A percentile compares a stretch with the other conserved stretches of the same genome.
Conservation (phyloP, 139 green algal genomes). For the Micractinium conductrix region DNA sequence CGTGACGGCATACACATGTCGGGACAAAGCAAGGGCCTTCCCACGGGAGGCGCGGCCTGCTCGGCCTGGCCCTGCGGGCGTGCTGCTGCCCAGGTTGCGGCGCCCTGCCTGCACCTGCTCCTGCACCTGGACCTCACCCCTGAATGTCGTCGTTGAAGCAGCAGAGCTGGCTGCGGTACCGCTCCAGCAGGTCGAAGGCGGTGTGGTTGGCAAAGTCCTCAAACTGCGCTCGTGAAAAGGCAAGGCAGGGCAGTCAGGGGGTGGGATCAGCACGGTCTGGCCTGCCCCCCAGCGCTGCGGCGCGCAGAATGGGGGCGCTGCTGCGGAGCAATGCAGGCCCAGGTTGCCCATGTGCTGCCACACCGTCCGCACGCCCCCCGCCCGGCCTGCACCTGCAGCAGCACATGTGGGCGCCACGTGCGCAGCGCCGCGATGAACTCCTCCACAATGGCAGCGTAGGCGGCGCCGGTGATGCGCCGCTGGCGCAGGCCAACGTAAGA, state of each 20-base stretch:
- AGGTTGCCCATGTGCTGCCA: neutral
- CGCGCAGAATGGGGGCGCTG: neutral
- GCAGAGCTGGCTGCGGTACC: conserved; percentile 53
- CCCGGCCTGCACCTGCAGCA: conserved; percentile 77
- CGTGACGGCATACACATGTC: no score
- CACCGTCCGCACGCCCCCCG: neutral
- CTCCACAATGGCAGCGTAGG: conserved; percentile 67
- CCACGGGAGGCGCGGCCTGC: no score
- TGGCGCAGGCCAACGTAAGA: conserved; percentile 72
- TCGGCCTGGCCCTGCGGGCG: no score
- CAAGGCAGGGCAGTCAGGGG: neutral
- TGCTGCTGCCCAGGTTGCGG: no score
- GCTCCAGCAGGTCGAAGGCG: conserved; percentile 83
- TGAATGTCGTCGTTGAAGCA: conserved; percentile 92
- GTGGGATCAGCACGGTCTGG: neutral
- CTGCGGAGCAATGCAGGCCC: neutral
- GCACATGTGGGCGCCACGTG: conserved; percentile 65
- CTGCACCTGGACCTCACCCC: neutral
- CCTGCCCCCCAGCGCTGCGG: no score
- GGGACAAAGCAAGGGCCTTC: no score
- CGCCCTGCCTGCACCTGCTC: neutral
- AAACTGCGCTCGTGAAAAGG: neutral
- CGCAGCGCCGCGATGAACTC: conserved; percentile 67
- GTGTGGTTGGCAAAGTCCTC: conserved; percentile 91
- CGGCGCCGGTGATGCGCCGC: conserved; percentile 40